Evolutionary conservation across 2,329 filamentous ascomycete species (phyloP), one percentile per base, ranked within the genome.

Genomic region (Xylariaceae sp.): DNA sequence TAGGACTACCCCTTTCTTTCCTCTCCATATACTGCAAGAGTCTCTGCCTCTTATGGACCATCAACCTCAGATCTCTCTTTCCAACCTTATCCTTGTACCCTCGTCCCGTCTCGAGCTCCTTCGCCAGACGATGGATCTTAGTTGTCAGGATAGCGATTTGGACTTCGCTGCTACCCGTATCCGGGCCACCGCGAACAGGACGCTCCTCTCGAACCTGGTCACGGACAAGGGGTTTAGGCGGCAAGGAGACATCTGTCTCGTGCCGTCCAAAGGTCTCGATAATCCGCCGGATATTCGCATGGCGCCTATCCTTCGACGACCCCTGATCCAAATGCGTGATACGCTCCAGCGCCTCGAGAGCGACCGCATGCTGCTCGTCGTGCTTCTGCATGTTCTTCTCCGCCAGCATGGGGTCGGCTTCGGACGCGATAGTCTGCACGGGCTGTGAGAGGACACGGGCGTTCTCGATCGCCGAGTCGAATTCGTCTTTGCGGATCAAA

Each of bases 131-230:
- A 52, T 88, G 77, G 64, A 98, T 98, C 77, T 96, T 97, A 46
- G 89, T 80, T 3, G 93, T 98, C 64, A 98, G 68, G 57, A 98
- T 94, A 37, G 90, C 91, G 55, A 94, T 89, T 73, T 98, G 93
- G n/a, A 98, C 94, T 70, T 98, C 93, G 6, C 88, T 88, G 58
- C 88, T 95, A 27, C 93, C 93, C 1, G 92, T 98, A 64, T 98
- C 93, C 5, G 86, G 86, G 0, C 93, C 93, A n/a, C 83, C 82
- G 23, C 94, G 85, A 21, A 56, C 54, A 47, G 66, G 70, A 70
- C 58, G 67, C 48, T 67, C 66, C 56, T 65, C 62, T 48, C 63
- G 50, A 61, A 62, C 38, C 62, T 73, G 58, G 32, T 73, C 70
- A 29, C 64, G 58, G 14, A 71, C 72, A 34, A 72, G 65, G 3